Conservation (phyloP, 2,329 filamentous ascomycete species). For the Colletotrichum eremochloae region DNA sequence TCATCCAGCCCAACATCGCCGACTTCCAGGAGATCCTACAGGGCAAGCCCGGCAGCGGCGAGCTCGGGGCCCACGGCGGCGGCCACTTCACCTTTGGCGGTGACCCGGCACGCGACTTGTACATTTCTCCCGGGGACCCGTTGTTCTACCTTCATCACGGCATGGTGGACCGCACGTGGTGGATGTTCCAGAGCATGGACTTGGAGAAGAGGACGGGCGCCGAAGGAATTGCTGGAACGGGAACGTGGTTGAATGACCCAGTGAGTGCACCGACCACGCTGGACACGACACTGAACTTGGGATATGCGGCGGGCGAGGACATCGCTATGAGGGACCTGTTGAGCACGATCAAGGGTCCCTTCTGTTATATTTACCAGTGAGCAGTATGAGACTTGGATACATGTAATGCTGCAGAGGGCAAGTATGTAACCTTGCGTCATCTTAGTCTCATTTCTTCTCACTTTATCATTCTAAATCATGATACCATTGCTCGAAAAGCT, state of each 20-base stretch:
- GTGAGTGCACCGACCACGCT: slow-evolving; percentile 44
- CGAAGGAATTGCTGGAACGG: slow-evolving; percentile 44
- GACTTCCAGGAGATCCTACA: slow-evolving; percentile 62
- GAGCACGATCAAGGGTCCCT: slow-evolving; percentile 45
- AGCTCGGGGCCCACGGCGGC: slow-evolving; percentile 43
- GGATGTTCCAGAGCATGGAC: slow-evolving; percentile 47
- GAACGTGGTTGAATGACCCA: slow-evolving; percentile 45
- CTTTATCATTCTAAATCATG: too few species aligned
- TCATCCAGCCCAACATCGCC: slow-evolving; percentile 51
- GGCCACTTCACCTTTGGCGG: slow-evolving; percentile 46
- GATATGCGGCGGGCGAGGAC: slow-evolving; percentile 43
- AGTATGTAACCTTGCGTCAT: rapidly evolving
- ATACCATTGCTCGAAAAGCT: too few species aligned
- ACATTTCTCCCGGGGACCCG: slow-evolving; percentile 50
- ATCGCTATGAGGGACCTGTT: slow-evolving; percentile 46
- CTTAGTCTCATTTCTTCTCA: neutral
- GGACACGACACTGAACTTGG: slow-evolving; percentile 45
- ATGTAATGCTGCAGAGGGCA: neutral
- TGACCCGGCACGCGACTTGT: slow-evolving; percentile 58
- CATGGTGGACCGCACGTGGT: slow-evolving; percentile 48
- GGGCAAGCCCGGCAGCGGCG: slow-evolving; percentile 47
- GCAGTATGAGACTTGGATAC: neutral
- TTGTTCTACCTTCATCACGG: slow-evolving; percentile 50
- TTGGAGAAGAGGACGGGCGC: slow-evolving; percentile 45
- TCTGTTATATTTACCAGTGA: slow-evolving; percentile 47